Evolutionary conservation across 768 basidiomycete species (phyloP).

Genomic region (Hygrocybe punicea): DNA sequence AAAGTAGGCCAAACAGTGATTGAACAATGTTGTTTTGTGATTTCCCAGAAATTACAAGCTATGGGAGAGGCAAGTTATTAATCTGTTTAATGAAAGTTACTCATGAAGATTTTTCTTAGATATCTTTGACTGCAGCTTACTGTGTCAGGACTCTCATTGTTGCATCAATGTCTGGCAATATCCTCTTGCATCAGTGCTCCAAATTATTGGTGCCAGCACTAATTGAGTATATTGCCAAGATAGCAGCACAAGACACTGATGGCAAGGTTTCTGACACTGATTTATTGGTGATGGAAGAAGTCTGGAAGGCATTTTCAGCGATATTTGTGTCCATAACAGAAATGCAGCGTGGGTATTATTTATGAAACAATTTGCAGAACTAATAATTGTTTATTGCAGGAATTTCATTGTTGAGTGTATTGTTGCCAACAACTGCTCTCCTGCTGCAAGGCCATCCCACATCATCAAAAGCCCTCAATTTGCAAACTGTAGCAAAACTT

Average conservation of each 20-base stretch:
- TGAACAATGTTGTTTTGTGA: slow-evolving; percentile 81
- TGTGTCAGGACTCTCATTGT: slow-evolving; percentile 82
- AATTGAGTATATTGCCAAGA: slow-evolving; percentile 73
- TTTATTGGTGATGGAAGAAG: slow-evolving; percentile 65
- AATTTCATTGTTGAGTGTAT: slow-evolving; percentile 60
- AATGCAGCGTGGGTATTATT: slow-evolving; percentile 54
- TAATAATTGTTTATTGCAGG: slow-evolving; percentile 39
- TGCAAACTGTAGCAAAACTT: slow-evolving; percentile 62
- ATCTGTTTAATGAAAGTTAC: background rate
- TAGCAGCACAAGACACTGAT: slow-evolving; percentile 60
- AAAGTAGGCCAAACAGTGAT: slow-evolving; percentile 70
- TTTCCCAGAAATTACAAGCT: slow-evolving; percentile 75
- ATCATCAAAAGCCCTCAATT: slow-evolving; percentile 45
- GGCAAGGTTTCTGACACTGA: slow-evolving; percentile 54
- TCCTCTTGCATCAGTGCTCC: slow-evolving; percentile 66
- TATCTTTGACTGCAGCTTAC: slow-evolving; percentile 81
- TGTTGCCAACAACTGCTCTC: slow-evolving; percentile 73
- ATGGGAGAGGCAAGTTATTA: slow-evolving; percentile 54
- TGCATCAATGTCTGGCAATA: slow-evolving; percentile 64
- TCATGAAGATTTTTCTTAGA: slow-evolving; percentile 38
- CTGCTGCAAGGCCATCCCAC: slow-evolving; percentile 52
- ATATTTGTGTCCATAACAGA: slow-evolving; percentile 57
- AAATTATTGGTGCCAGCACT: slow-evolving; percentile 74
- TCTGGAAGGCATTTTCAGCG: slow-evolving; percentile 74
- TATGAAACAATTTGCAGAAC: background rate